Conservation (phyloP, 352 stramenopile genomes). For the Globisporangium solare region DNA sequence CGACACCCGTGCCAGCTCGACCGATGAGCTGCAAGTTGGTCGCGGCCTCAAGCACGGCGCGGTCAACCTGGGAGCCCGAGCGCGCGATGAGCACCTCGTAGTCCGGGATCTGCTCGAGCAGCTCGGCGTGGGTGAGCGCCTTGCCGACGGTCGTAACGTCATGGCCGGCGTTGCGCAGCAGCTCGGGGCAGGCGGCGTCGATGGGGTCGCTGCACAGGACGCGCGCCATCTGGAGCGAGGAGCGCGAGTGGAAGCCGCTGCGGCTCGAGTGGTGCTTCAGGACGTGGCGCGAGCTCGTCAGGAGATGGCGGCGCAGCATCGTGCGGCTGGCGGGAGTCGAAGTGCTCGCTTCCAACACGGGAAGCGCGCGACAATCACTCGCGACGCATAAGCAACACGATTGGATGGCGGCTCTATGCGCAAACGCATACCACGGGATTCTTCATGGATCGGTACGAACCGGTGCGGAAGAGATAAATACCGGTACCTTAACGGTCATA, state of each 20-base stretch:
- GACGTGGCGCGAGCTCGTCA: constrained; percentile 27
- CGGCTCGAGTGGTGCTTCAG: constrained; percentile 18
- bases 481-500: too few relatives aligned
- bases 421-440: neutral
- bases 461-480: neutral
- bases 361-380: neutral
- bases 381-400: neutral
- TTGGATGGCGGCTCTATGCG: neutral
- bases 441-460: neutral
- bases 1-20: constrained; percentile 87
- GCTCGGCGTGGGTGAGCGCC: constrained; percentile 47
- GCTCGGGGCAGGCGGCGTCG: constrained; percentile 70
- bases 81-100: constrained; percentile 90
- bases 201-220: constrained; percentile 89
- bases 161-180: constrained; percentile 78
- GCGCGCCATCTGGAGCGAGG: constrained; percentile 54
- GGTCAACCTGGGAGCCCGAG: constrained; percentile 76
- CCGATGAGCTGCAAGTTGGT: constrained; percentile 78
- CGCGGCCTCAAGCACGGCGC: constrained; percentile 60
- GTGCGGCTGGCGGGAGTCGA: constrained; percentile 3
- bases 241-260: constrained; percentile 33
- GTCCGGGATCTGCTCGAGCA: constrained; percentile 65
- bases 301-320: constrained; percentile 52
- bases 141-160: constrained; percentile 59
- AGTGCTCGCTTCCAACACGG: constrained; percentile 2